phyloP scores from a whole-genome alignment of 78 protist genomes.

The Polysphondylium violaceum region DNA sequence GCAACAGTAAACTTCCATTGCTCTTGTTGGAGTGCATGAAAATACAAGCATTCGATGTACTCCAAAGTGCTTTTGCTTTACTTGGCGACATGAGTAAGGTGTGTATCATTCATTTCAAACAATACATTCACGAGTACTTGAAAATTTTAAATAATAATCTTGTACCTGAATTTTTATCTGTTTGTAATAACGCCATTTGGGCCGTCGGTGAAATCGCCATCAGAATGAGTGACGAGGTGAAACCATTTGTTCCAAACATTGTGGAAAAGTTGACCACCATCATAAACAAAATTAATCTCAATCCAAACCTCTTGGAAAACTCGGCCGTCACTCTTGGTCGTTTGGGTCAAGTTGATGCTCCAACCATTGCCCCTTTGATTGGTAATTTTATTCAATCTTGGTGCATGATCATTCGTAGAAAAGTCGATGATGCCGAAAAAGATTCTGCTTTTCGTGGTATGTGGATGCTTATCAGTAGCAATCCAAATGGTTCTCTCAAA shows the following conservation, averaged over 20 bases:
- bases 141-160: conserved; percentile 57
- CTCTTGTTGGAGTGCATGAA: conserved; percentile 78
- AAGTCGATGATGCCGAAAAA: conserved; percentile 88
- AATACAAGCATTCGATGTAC: conserved; percentile 67
- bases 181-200: conserved; percentile 95
- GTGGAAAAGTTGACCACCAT: conserved; percentile 68
- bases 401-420: conserved; percentile 79
- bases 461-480: conserved; percentile 48
- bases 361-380: conserved; percentile 26
- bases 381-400: conserved; percentile 65
- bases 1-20: conserved; percentile 37
- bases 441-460: conserved; percentile 90
- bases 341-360: conserved; percentile 64
- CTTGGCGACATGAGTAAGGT: conserved; percentile 88
- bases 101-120: conserved; percentile 46
- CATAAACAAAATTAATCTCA: conserved; percentile 25
- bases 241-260: conserved; percentile 41
- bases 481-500: conserved; percentile 76
- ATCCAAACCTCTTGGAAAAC: conserved; percentile 69
- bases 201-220: conserved; percentile 90
- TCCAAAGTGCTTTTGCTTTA: conserved; percentile 90
- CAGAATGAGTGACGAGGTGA: conserved; percentile 48
- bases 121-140: conserved; percentile 47
- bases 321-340: conserved; percentile 87
- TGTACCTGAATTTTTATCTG: conserved; percentile 50